phyloP scores from a whole-genome alignment of 306 rosid genomes.

The Amphicarpaea edgeworthii region DNA sequence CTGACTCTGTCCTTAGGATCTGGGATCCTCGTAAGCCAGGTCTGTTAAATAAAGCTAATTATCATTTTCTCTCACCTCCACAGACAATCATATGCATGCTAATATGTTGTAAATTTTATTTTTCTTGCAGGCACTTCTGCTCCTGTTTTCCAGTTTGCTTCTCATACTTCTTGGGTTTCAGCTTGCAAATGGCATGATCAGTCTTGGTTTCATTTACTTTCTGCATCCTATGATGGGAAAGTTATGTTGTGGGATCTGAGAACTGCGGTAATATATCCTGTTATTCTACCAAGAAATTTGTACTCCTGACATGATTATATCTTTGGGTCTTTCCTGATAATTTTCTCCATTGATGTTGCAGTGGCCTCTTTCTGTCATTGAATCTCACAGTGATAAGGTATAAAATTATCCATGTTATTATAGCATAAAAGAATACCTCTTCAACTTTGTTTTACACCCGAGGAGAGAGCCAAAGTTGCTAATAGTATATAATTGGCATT shows the following conservation, averaged over 20 bases:
- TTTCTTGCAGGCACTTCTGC: conserved; percentile 82
- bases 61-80: conserved; percentile 20
- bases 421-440: background rate
- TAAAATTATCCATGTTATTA: background rate
- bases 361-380: conserved; percentile 89
- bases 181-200: conserved; percentile 83
- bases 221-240: conserved; percentile 93
- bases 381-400: conserved; percentile 87
- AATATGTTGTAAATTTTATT: conserved; percentile 21
- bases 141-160: conserved; percentile 76
- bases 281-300: background rate
- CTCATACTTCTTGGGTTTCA: conserved; percentile 88
- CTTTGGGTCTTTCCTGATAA: background rate
- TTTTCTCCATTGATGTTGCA: conserved; percentile 54
- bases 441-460: too few species aligned
- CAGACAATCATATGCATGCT: background rate
- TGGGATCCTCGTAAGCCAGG: conserved; percentile 99
- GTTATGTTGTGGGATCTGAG: conserved; percentile 95
- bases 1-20: conserved; percentile 82
- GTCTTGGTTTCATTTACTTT: conserved; percentile 79
- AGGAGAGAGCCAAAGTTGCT: background rate
- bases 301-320: background rate
- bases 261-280: conserved; percentile 75
- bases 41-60: conserved; percentile 40
- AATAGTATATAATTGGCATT: conserved; percentile 13